Evolutionary conservation across 306 rosid species (phyloP), one percentile per base, ranked within the genome.

Genomic region (Quercus gilva): DNA sequence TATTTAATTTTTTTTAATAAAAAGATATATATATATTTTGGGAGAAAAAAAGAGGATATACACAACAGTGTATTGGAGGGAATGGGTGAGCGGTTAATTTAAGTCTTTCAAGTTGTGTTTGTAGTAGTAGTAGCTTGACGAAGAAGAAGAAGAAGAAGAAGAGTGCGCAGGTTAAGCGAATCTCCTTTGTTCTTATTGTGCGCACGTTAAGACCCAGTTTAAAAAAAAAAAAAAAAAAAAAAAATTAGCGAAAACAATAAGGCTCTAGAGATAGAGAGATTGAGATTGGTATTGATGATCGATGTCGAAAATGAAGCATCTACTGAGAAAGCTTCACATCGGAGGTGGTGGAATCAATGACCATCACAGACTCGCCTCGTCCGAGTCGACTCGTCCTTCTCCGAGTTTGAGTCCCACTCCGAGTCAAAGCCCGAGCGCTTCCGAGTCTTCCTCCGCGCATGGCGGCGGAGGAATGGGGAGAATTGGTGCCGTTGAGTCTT

Each of bases 301-400:
- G 49, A 91, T 96, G 99, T 89, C 99, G 75, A 89, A 83, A 83
- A 93, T 96, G 99, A 96, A 91, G 87, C 98, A 96, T 74, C 90
- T 96, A 12, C 97, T 96, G 1, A 69, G 98, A 83, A 96, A 91
- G 89, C 99, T 96, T 79, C 99, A 96, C 92, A 96, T 96, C 89
- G 99, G 98, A 71, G 99, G 98, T 73, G 97, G 95, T 14, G 93
- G 94, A 68, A 37, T 86, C 77, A 86, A 85, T 70, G 97, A 86
- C 37, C 91, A 85, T 61, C 93, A 84, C 33, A 72, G 94, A 71
- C 79, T 37, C 45, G 45, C 45, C 45, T 37, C 90, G 84, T 80
- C 83, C 12, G 85, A 81, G n/a, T 11, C 87, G n/a, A 14, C 86
- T 31, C 82, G 65, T 6, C 88, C 88, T 20, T 80, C 69, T 5